Evolutionary conservation across 2,329 filamentous ascomycete genomes (phyloP), one percentile per base, ranked within the genome.

Genomic region (Sporothrix globosa): DNA sequence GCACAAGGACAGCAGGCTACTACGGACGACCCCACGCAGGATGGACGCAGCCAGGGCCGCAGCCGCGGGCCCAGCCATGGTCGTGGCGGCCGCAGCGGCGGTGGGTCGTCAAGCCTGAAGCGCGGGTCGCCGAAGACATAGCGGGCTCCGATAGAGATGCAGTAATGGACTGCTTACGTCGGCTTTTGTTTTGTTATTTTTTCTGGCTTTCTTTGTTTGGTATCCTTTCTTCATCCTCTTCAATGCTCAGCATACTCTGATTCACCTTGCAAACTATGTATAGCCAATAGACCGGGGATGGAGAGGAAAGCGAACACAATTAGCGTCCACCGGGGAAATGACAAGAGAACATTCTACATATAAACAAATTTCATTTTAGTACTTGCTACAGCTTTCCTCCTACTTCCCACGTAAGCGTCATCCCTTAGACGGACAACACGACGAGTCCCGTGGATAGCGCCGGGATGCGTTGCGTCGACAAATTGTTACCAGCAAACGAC

Each of bases 381-480:
- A 19, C 17, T 27, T 21, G 34, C 34, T 34, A 34, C 34, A 21
- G 7, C 39, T 30, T 3, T 3, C 27, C 4, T 3, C 6, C 24
- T 7, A 11, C 30, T 39, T 2, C 6, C 7, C 7, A 14, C 17
- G 2, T 1, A 4, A 6, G 17, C 17, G 17, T 21, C 58, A 17
- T 24, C n/a, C 2, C 19, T 10, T 67, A 65, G 1, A n/a, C 19
- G 3, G 56, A 52, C 68, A 82, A 67, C 7, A 81, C 75, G 1
- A 81, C 65, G 21, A 82, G 73, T 48, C 77, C 79, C 0, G 77
- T 76, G 3, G 76, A 78, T 75, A 81, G 74, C 0, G 77, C 78
- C 11, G 78, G 76, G 41, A 81, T 72, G 6, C 46, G 56, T 5
- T 74, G 72, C 10, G 77, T 75, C 2, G 71, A 73, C 67, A 81